Base-by-base conservation (phyloP, 305 asterid genomes). In the Euphrasia arctica region DNA sequence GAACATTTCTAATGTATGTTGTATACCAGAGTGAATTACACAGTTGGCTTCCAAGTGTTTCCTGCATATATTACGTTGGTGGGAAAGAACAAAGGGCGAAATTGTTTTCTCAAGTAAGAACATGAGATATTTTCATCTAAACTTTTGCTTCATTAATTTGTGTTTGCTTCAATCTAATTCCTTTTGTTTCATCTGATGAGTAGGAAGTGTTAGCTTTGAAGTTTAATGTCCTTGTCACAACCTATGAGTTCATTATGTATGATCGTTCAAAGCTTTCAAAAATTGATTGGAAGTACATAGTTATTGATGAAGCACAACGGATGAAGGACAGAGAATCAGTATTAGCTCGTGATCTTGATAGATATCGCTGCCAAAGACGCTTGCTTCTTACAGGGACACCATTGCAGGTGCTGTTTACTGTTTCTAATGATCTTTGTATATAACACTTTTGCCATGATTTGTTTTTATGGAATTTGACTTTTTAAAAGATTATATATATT, bases 281-380 rank as follows among this genome's bases (percentile, higher is more conserved):
- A 82, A 74, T 90, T 70, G 95, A 90, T 82, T 90, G 99, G 99
- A 94, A 85, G 82, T 94, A 94, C 77, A 94, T 94, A 66, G 78
- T 94, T 74, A 94, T 95, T 79, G 99, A 95, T 78, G 99, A 95
- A 83, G 99, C 99, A 55, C 99, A 95, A 78, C 75, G 99, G 69
- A 95, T 95, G 99, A 95, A 95, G 83, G 98, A 95, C 70, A 85
- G 99, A 70, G 98, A 95, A 64, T 95, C 99, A 2, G 99, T 95
- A 64, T 84, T 94, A 73, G 98, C 99, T 74, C 99, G 98, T 71
- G 99, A 94, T 84, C 96, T 94, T 75, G 99, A 94, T 82, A 85
- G 90, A 78, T 94, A 94, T 75, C 97, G 98, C 73, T 94, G 99
- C 80, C 99, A 94, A 79, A 89, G 99, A 82, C 97, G 99, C 68